Evolutionary conservation across 2,329 filamentous ascomycete species (phyloP), one percentile per base, ranked within the genome.

Genomic region (Ascosphaera apis): DNA sequence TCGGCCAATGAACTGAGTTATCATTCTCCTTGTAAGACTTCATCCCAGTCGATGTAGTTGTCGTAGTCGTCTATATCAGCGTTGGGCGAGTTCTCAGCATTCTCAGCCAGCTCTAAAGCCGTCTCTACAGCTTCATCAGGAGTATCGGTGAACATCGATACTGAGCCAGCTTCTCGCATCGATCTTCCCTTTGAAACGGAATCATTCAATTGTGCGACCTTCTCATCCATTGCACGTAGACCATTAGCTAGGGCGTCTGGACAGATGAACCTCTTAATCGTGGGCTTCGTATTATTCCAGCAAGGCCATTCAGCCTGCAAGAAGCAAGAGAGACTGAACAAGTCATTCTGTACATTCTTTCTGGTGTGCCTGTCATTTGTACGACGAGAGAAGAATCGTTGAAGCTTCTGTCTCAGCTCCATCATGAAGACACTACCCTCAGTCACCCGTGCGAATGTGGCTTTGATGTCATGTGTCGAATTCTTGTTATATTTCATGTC

Each of bases 401-500:
- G 9, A 8, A 28, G 25, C 13, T 13, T 8, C 25, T 28, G 8
- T 13, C 13, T 8, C 13, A 28, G 25, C 25, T 28, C 9, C 25
- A 13, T 13, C 8, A 9, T 35, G 16, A 15, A 35, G 16, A 21
- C 16, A 11, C 15, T 19, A 17, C 15, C 33, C 11, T n/a, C 12
- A 7, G 33, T 19, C n/a, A 35, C 33, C 13, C 33, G 16, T 11
- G n/a, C n/a, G 16, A 35, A 35, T 5, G 33, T 25, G 15, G 16
- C 21, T n/a, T 17, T 17, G 33, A 19, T 19, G 16, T 35, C 33
- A 17, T 35, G 33, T 9, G 33, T 35, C 15, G 16, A 35, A 17
- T 35, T 35, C 15, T 7, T 17, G 9, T 17, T n/a, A 15, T 18
- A 15, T 11, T 25, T 17, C 33, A 19, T 35, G 33, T 35, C 33